phyloP scores from a whole-genome alignment of 805 yeast species.

The Metschnikowia drakensbergensis region DNA sequence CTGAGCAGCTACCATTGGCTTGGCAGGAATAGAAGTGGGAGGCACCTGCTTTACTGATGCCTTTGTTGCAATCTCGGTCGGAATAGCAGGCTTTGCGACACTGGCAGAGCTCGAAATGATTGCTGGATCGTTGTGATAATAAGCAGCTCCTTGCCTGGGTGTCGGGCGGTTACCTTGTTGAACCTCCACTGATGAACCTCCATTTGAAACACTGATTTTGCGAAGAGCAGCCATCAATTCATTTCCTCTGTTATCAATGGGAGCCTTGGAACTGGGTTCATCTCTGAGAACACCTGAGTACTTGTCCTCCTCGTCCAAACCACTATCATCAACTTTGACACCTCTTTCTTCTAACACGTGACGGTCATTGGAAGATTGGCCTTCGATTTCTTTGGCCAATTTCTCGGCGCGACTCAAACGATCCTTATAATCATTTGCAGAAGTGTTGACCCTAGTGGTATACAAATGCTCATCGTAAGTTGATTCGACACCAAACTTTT shows the following conservation, averaged over 20 bases:
- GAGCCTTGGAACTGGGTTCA: neutral
- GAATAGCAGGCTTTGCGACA: slow-evolving; percentile 15
- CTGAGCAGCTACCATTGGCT: slow-evolving; percentile 2
- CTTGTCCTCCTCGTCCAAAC: slow-evolving; percentile 92
- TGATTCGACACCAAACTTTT: slow-evolving; percentile 83
- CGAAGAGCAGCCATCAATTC: slow-evolving; percentile 48
- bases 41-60: slow-evolving; percentile 16
- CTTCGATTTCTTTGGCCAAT: slow-evolving; percentile 81
- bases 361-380: slow-evolving; percentile 57
- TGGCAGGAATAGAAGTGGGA: slow-evolving; percentile 8
- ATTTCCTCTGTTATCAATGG: slow-evolving; percentile 53
- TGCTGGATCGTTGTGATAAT: slow-evolving; percentile 60
- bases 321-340: slow-evolving; percentile 68
- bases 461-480: slow-evolving; percentile 81
- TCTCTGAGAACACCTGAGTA: slow-evolving; percentile 68
- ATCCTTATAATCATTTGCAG: slow-evolving; percentile 68
- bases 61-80: neutral
- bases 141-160: slow-evolving; percentile 53
- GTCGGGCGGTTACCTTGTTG: slow-evolving; percentile 46
- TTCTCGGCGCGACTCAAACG: slow-evolving; percentile 67
- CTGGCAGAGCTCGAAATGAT: slow-evolving; percentile 53
- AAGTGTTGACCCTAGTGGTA: slow-evolving; percentile 70
- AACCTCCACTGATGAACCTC: slow-evolving; percentile 16
- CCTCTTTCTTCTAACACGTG: slow-evolving; percentile 95
- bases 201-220: slow-evolving; percentile 25